A percentile compares a stretch with the other conserved stretches of the same genome.
These are phyloP conservation scores for Geoglossum cookeanum DNA, from an alignment of 2,329 filamentous ascomycete species.

Conservation along the genomic window DNA sequence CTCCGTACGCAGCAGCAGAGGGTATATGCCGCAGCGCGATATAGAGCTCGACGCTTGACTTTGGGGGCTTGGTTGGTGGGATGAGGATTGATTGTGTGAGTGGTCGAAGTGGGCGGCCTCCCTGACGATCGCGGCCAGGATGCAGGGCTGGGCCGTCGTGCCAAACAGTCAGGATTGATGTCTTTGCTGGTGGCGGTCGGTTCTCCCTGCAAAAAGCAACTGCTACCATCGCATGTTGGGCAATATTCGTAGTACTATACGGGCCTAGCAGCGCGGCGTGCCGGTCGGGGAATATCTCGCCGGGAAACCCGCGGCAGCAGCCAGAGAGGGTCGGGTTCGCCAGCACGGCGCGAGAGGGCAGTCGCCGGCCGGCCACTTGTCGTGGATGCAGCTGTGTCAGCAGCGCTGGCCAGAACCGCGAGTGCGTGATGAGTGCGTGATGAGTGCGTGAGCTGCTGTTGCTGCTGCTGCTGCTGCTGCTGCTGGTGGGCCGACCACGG, in stretches of 20 bases:
- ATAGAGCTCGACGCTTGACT: background rate
- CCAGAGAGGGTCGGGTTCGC: too few relatives aligned
- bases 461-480: too few relatives aligned
- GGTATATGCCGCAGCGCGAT: background rate
- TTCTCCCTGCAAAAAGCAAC: background rate
- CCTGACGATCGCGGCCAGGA: background rate
- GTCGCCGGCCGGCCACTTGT: too few relatives aligned
- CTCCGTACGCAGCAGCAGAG: too few relatives aligned
- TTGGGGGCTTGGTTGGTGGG: background rate
- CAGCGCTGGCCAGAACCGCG: too few relatives aligned
- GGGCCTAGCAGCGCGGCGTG: background rate
- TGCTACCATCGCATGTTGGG: too few relatives aligned
- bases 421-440: too few relatives aligned
- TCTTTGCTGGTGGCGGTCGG: background rate
- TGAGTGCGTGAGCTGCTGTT: too few relatives aligned
- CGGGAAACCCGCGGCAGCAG: background rate
- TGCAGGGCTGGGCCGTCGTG: background rate
- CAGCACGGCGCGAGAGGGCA: too few relatives aligned
- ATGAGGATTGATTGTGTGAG: background rate
- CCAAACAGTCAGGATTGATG: background rate
- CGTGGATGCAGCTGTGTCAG: too few relatives aligned
- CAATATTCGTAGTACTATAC: background rate
- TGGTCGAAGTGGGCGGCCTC: background rate
- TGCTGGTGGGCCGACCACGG: too few relatives aligned
- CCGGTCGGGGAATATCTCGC: background rate